Evolutionary conservation across 2,329 filamentous ascomycete species (phyloP).

Genomic region (Ceratocystis cubensis): DNA sequence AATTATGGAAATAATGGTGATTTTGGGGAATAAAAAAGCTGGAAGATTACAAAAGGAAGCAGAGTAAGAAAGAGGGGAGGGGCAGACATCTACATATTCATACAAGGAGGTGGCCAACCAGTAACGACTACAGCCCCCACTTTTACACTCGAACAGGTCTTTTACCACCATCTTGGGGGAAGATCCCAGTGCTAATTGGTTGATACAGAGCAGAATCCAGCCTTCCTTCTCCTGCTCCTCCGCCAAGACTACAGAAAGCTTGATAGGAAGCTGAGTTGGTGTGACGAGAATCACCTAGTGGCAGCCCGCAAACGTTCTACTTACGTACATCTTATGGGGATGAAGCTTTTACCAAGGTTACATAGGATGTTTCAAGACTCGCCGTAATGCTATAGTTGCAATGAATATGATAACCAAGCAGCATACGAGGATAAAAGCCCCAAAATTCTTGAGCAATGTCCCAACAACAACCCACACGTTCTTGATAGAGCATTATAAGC

Average conservation of each 20-base stretch:
- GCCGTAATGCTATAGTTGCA: neutral
- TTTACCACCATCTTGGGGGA: neutral
- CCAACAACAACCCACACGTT: neutral
- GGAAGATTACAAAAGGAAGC: neutral
- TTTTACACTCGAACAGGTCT: neutral
- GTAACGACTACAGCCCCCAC: neutral
- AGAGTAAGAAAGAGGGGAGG: neutral
- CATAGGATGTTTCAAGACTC: neutral
- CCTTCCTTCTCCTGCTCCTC: neutral
- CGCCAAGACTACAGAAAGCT: neutral
- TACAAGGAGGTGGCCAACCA: neutral
- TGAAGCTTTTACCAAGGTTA: neutral
- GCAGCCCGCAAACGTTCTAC: neutral
- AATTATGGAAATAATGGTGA: neutral
- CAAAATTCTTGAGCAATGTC: neutral
- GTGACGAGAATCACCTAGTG: neutral
- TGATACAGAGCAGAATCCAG: neutral
- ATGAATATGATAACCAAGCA: neutral
- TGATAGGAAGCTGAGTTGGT: neutral
- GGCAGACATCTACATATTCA: neutral
- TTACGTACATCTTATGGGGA: neutral
- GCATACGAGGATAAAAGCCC: neutral
- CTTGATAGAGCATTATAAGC: slow-evolving; percentile 1
- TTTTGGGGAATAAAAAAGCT: neutral
- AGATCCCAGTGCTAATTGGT: neutral